Conservation (phyloP, 768 basidiomycete species). For the Mycena amicta region DNA sequence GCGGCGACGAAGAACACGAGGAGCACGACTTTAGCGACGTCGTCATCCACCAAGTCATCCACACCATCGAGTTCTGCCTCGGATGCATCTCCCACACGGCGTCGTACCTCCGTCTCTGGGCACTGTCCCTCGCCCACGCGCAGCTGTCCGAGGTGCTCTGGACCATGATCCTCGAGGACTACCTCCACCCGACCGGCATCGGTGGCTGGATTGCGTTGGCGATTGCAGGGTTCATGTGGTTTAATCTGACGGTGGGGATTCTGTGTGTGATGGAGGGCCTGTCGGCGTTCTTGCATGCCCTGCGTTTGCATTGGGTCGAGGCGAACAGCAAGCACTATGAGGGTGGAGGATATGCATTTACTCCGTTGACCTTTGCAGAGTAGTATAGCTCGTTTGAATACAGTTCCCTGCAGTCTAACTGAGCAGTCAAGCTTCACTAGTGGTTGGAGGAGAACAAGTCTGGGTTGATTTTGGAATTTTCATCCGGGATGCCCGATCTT, state of each 20-base stretch:
- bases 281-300: slow-evolving; percentile 93
- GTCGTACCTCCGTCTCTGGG: slow-evolving; percentile 93
- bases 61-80: slow-evolving; percentile 98
- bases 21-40: slow-evolving; percentile 93
- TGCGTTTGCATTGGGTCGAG: slow-evolving; percentile 98
- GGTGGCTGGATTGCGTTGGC: slow-evolving; percentile 57
- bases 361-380: background rate
- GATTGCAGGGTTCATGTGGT: slow-evolving; percentile 73
- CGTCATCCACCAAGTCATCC: slow-evolving; percentile 96
- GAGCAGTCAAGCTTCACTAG: too few relatives aligned
- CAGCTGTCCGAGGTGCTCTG: slow-evolving; percentile 95
- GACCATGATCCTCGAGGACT: slow-evolving; percentile 76
- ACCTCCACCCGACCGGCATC: slow-evolving; percentile 64
- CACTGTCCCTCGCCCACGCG: slow-evolving; percentile 95
- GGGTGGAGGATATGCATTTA: slow-evolving; percentile 73
- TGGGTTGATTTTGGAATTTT: too few relatives aligned
- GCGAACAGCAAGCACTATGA: slow-evolving; percentile 96
- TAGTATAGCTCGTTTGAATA: background rate
- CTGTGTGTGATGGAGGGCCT: slow-evolving; percentile 98
- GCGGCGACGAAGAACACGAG: slow-evolving; percentile 77
- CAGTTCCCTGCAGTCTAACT: too few relatives aligned
- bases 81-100: slow-evolving; percentile 99
- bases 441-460: too few relatives aligned
- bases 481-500: too few relatives aligned
- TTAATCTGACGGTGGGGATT: slow-evolving; percentile 70